Conservation (phyloP, 2,329 filamentous ascomycete species). For the Echinosphaeria canescens region DNA sequence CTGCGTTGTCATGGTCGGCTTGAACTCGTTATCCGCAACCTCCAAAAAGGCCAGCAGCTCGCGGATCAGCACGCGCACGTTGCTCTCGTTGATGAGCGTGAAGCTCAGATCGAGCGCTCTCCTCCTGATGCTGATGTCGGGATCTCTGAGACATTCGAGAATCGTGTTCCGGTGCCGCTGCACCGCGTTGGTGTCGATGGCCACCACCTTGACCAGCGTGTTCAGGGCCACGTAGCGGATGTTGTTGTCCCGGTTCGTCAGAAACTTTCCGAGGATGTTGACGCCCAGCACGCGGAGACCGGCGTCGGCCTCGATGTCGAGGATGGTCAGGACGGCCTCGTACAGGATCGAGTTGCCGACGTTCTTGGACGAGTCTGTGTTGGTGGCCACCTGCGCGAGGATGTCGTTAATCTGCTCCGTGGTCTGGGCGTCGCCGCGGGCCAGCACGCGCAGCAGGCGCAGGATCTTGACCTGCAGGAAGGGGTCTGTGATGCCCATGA, state of each 20-base stretch:
- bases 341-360: constrained; percentile 97
- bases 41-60: constrained; percentile 91
- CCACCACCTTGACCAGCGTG: constrained; percentile 93
- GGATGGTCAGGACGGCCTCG: constrained; percentile 87
- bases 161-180: constrained; percentile 96
- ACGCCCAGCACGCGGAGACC: constrained; percentile 86
- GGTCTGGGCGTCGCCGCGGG: constrained; percentile 63
- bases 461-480: constrained; percentile 96
- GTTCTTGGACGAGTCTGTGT: constrained; percentile 95
- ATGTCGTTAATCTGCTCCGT: constrained; percentile 99
- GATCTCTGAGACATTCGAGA: constrained; percentile 83
- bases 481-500: constrained; percentile 93
- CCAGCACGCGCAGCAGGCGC: constrained; percentile 65
- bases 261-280: constrained; percentile 94
- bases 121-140: constrained; percentile 92
- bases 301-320: constrained; percentile 95
- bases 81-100: constrained; percentile 91
- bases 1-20: constrained; percentile 93
- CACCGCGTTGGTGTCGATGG: constrained; percentile 92
- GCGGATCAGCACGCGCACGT: constrained; percentile 80
- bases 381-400: constrained; percentile 88
- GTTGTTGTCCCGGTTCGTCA: constrained; percentile 98
- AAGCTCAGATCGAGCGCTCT: constrained; percentile 96
- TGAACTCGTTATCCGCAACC: constrained; percentile 96
- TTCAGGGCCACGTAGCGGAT: constrained; percentile 97